These are phyloP conservation scores for Elsinoe perseae DNA, from an alignment of 2,329 filamentous ascomycete genomes.

Conservation along the genomic window DNA sequence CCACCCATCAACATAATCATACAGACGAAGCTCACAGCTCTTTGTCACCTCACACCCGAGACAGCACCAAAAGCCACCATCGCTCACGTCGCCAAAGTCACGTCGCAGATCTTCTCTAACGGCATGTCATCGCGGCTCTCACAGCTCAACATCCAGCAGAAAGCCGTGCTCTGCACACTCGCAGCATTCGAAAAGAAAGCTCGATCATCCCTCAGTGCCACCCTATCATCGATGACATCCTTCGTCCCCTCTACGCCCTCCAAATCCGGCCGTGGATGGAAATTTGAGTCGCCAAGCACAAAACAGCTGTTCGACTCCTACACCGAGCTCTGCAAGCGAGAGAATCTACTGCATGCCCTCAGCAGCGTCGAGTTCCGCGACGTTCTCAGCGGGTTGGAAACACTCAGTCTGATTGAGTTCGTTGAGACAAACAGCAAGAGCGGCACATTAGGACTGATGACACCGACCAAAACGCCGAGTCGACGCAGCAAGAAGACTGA, in stretches of 20 bases:
- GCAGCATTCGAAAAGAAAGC: constrained; percentile 76
- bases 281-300: constrained; percentile 59
- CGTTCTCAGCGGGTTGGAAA: constrained; percentile 82
- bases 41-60: constrained; percentile 48
- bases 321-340: constrained; percentile 69
- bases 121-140: constrained; percentile 77
- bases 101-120: constrained; percentile 81
- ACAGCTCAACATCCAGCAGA: constrained; percentile 89
- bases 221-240: constrained; percentile 13
- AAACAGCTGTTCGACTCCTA: constrained; percentile 82
- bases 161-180: constrained; percentile 83
- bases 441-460: constrained; percentile 54
- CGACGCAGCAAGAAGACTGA: constrained; percentile 50
- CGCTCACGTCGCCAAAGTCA: constrained; percentile 84
- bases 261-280: constrained; percentile 33
- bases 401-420: constrained; percentile 67
- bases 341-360: constrained; percentile 82
- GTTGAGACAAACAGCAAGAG: constrained; percentile 55
- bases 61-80: constrained; percentile 85
- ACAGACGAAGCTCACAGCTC: constrained; percentile 45
- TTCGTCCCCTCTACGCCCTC: constrained; percentile 34
- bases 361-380: constrained; percentile 91
- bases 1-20: constrained; percentile 39
- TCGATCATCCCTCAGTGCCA: constrained; percentile 33
- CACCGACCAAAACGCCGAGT: constrained; percentile 63